Percentiles rank a stretch among this genome's conserved stretches.
Evolutionary conservation across 2,329 filamentous ascomycete species (phyloP).

Genomic region (Escovopsis weberi): DNA sequence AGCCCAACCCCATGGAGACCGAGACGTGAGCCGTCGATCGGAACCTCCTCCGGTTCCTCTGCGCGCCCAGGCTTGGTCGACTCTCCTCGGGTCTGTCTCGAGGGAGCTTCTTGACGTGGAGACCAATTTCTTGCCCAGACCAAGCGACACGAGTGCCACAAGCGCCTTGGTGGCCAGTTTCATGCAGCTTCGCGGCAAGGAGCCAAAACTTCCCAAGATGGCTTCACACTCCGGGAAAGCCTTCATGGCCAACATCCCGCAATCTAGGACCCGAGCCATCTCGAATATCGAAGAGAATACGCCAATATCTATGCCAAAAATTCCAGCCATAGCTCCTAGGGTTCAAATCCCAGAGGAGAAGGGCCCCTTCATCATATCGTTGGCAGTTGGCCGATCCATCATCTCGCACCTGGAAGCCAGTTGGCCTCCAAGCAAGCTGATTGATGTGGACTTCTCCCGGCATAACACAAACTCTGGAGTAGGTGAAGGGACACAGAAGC

Average conservation of each 20-base stretch:
- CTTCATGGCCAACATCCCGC: too few relatives aligned
- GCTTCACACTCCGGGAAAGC: not conserved
- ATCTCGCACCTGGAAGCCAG: constrained; percentile 33
- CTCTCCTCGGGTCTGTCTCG: not conserved
- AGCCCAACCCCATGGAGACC: not conserved
- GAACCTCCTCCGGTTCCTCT: not conserved
- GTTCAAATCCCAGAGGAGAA: constrained; percentile 6
- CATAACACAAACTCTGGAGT: constrained; percentile 15
- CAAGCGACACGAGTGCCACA: constrained; percentile 11
- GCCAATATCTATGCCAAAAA: not conserved
- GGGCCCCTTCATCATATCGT: constrained; percentile 34
- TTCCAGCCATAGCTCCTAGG: constrained; percentile 8
- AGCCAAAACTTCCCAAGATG: not conserved
- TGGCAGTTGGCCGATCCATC: constrained; percentile 30
- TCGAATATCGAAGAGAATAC: too few relatives aligned
- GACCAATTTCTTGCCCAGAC: constrained; percentile 5
- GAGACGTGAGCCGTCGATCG: not conserved
- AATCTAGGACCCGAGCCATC: not conserved
- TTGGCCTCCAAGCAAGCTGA: constrained; percentile 34
- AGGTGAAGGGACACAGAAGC: not conserved
- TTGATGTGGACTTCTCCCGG: constrained; percentile 44
- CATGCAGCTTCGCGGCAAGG: constrained; percentile 18
- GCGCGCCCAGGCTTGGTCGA: not conserved
- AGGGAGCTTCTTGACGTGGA: not conserved
- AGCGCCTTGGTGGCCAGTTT: constrained; percentile 17